phyloP scores from a whole-genome alignment of 257 asterid genomes.

The Solanum acaule region DNA sequence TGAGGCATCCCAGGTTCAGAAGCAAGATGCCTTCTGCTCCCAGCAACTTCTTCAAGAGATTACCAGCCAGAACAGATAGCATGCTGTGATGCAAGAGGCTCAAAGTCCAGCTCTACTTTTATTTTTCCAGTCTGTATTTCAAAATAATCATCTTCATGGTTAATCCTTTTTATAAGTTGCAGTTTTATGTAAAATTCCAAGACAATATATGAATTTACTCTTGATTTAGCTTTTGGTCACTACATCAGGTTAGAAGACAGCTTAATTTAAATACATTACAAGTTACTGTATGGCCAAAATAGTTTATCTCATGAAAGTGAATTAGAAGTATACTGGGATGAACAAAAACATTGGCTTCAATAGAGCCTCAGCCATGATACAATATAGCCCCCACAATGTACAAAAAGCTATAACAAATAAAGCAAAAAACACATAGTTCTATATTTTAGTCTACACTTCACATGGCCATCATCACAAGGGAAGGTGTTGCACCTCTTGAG shows the following conservation, averaged over 20 bases:
- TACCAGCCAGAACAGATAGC: constrained; percentile 53
- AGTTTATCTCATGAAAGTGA: background rate
- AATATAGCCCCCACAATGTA: background rate
- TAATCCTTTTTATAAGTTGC: background rate
- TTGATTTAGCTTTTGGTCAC: background rate
- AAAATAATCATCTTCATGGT: background rate
- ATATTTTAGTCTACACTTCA: background rate
- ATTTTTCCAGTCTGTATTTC: background rate
- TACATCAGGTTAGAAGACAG: background rate
- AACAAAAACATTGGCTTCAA: background rate
- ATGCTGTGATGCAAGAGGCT: constrained; percentile 36
- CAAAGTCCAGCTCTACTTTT: background rate
- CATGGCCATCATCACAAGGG: background rate
- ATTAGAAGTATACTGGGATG: background rate
- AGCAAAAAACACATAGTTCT: background rate
- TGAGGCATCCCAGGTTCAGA: constrained; percentile 68
- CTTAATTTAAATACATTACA: background rate
- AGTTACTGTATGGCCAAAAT: background rate
- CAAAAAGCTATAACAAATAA: background rate
- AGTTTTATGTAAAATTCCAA: background rate
- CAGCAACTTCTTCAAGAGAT: constrained; percentile 63
- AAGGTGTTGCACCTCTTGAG: background rate
- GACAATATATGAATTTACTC: background rate
- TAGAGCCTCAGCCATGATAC: background rate
- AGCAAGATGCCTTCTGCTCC: constrained; percentile 62